Percentiles rank a stretch among this genome's conserved stretches.
Evolutionary conservation across 1,139 yeast genomes (phyloP).

Genomic region (Yamadazyma songkhlaensis): DNA sequence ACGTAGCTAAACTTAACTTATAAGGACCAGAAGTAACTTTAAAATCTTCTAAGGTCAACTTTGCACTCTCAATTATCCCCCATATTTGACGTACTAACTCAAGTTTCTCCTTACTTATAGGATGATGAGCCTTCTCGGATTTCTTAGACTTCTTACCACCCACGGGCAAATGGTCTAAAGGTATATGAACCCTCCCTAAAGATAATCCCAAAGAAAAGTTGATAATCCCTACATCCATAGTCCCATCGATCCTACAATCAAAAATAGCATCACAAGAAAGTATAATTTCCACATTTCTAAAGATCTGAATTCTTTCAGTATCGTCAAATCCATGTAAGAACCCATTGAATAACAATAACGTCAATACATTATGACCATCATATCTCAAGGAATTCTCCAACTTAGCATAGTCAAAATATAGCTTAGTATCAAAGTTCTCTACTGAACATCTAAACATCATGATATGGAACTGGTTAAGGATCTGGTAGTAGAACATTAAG

Average conservation of each 20-base stretch:
- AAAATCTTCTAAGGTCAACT: constrained; percentile 32
- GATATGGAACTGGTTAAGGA: constrained; percentile 32
- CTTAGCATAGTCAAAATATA: constrained; percentile 28
- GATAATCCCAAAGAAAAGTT: constrained; percentile 20
- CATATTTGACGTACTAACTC: constrained; percentile 10
- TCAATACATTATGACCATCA: constrained; percentile 21
- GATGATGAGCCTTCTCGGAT: constrained; percentile 8
- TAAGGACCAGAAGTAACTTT: constrained; percentile 19
- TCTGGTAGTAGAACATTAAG: constrained; percentile 15
- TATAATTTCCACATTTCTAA: constrained; percentile 31
- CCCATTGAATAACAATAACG: constrained; percentile 30
- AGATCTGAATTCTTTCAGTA: constrained; percentile 19
- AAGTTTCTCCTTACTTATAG: constrained; percentile 9
- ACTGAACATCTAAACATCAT: constrained; percentile 26
- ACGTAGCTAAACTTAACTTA: constrained; percentile 11
- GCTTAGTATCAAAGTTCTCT: constrained; percentile 7
- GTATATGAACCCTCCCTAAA: constrained; percentile 26
- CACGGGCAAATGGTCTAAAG: constrained; percentile 20
- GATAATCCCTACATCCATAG: constrained; percentile 15
- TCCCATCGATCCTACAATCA: constrained; percentile 17
- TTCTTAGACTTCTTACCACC: constrained; percentile 3
- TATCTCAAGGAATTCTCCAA: constrained; percentile 22
- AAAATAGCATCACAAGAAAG: constrained; percentile 25
- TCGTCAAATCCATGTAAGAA: constrained; percentile 20
- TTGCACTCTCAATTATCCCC: constrained; percentile 16